Percentiles rank a stretch among this genome's conserved stretches.
These are phyloP conservation scores for Paecilomyces variotii DNA, from an alignment of 2,329 filamentous ascomycete species.

Conservation along the genomic window DNA sequence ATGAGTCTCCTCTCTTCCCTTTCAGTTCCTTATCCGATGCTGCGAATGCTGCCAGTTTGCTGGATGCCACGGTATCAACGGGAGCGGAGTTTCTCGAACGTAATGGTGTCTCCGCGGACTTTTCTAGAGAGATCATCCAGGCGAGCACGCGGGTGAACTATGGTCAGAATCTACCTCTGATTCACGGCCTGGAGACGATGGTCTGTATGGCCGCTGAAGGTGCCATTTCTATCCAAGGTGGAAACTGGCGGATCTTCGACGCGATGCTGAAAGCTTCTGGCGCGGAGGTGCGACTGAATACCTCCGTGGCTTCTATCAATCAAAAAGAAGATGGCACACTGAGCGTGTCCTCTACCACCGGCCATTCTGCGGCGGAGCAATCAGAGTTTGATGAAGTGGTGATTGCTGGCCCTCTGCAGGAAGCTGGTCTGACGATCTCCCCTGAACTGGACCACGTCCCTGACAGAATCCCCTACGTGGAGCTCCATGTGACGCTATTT, in stretches of 20 bases:
- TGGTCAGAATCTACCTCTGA: constrained; percentile 74
- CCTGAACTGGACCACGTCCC: constrained; percentile 45
- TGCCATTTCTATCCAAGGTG: constrained; percentile 68
- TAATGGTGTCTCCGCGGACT: constrained; percentile 59
- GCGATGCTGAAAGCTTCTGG: constrained; percentile 62
- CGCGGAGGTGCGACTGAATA: constrained; percentile 57
- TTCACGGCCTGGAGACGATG: constrained; percentile 86
- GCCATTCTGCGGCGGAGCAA: constrained; percentile 10
- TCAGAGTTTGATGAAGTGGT: constrained; percentile 66
- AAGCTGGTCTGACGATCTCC: constrained; percentile 55
- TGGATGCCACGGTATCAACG: constrained; percentile 58
- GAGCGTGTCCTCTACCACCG: constrained; percentile 32
- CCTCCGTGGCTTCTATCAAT: constrained; percentile 56
- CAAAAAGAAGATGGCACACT: constrained; percentile 33
- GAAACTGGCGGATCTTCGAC: constrained; percentile 94
- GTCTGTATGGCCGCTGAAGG: constrained; percentile 85
- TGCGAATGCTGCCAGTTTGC: constrained; percentile 59
- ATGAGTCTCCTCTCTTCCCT: constrained; percentile 74
- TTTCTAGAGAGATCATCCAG: constrained; percentile 76
- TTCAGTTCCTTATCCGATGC: constrained; percentile 67
- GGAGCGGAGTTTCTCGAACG: constrained; percentile 63
- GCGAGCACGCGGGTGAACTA: constrained; percentile 92
- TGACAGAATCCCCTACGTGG: constrained; percentile 75
- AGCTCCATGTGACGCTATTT: constrained; percentile 83
- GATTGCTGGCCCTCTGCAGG: constrained; percentile 77